A percentile compares a stretch with the other conserved stretches of the same genome.
Conservation (phyloP, 225 moss, liverwort and hornwort species). For the Rhytidiadelphus loreus region DNA sequence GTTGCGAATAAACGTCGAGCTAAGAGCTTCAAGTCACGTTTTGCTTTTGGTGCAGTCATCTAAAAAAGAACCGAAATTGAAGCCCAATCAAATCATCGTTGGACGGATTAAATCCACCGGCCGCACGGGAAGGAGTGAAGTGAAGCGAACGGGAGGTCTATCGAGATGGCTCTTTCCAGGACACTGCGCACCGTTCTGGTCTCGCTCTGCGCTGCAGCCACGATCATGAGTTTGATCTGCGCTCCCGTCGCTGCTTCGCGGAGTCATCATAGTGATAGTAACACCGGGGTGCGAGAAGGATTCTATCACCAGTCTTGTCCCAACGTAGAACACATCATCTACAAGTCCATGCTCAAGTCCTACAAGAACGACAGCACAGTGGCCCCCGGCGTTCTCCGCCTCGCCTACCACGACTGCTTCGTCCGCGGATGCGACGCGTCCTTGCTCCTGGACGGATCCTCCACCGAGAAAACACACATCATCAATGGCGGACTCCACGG, state of each 20-base stretch:
- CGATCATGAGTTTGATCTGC: background rate
- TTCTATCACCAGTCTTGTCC: background rate
- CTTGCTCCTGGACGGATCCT: background rate
- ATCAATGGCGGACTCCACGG: background rate
- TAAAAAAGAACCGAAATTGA: too few species aligned
- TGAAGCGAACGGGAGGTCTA: background rate
- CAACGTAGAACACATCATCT: background rate
- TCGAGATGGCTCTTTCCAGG: background rate
- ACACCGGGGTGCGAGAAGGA: background rate
- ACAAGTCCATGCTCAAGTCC: background rate
- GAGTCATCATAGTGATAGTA: background rate
- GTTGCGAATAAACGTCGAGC: background rate
- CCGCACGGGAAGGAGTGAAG: background rate
- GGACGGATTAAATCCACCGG: background rate
- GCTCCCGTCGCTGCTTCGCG: background rate
- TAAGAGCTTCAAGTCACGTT: background rate
- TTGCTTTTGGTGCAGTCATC: too few species aligned
- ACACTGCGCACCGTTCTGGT: background rate
- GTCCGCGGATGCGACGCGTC: background rate
- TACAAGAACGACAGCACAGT: background rate
- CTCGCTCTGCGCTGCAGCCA: background rate
- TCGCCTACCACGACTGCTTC: background rate
- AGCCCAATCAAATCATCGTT: background rate
- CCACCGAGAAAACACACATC: background rate
- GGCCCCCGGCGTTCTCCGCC: background rate